Conservation (phyloP, 2,329 filamentous ascomycete species). For the Penicillium sp. region DNA sequence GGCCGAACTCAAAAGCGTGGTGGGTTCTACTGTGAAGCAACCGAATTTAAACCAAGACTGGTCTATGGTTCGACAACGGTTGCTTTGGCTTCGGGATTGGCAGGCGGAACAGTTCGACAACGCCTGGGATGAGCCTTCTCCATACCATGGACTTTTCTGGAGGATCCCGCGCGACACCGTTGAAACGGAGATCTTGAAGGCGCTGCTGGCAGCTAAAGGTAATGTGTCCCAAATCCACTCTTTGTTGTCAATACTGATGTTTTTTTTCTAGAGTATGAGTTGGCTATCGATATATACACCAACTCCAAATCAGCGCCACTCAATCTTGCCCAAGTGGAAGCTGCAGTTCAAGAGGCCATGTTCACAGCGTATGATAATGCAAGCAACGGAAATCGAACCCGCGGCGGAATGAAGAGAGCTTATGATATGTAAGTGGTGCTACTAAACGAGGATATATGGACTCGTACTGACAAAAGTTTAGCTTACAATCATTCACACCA, state of each 20-base stretch:
- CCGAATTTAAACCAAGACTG: constrained; percentile 49
- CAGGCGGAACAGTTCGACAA: constrained; percentile 32
- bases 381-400: constrained; percentile 62
- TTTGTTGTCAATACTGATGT: constrained; percentile 13
- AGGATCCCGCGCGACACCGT: constrained; percentile 48
- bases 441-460: neutral
- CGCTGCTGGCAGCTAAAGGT: constrained; percentile 50
- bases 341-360: constrained; percentile 51
- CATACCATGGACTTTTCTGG: constrained; percentile 48
- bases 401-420: constrained; percentile 62
- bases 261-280: constrained; percentile 35
- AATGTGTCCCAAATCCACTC: constrained; percentile 7
- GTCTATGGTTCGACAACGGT: constrained; percentile 47
- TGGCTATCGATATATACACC: constrained; percentile 43
- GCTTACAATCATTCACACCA: constrained; percentile 43
- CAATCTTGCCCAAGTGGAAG: constrained; percentile 48
- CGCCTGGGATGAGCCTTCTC: constrained; percentile 25
- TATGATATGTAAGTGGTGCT: constrained; percentile 51
- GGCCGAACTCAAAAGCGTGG: constrained; percentile 51
- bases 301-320: constrained; percentile 36
- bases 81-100: constrained; percentile 64
- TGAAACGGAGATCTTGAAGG: constrained; percentile 58
- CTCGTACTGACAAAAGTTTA: constrained; percentile 16
- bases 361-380: constrained; percentile 62
- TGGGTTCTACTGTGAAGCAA: constrained; percentile 47